Conservation (phyloP, 768 basidiomycete species). For the Boletus vinaceobasis region DNA sequence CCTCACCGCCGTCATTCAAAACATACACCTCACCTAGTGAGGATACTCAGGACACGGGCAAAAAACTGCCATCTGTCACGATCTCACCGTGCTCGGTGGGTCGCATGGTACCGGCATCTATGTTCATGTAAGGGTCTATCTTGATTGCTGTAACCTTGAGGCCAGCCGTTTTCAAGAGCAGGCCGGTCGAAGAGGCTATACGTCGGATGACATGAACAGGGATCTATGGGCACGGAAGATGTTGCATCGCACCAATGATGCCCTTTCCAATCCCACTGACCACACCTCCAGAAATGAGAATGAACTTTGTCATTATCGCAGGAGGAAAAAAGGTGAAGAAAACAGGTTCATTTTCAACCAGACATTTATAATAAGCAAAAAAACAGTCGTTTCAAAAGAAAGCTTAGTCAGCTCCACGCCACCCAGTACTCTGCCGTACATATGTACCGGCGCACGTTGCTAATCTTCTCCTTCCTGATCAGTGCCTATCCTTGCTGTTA, state of each 20-base stretch:
- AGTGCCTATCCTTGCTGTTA: background rate
- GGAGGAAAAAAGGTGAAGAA: constrained; percentile 1
- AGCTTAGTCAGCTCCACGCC: constrained; percentile 15
- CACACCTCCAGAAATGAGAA: constrained; percentile 93
- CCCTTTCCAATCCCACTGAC: constrained; percentile 99
- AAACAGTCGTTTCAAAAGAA: background rate
- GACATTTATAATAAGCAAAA: constrained; percentile 3
- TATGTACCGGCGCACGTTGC: background rate
- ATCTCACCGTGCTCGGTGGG: constrained; percentile 93
- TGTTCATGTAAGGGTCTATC: constrained; percentile 99
- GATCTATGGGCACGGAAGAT: constrained; percentile 11
- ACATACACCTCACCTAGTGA: constrained; percentile 90
- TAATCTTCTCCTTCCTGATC: background rate
- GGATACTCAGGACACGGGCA: constrained; percentile 19
- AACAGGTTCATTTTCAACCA: background rate
- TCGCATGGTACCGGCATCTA: constrained; percentile 98
- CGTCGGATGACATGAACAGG: constrained; percentile 21
- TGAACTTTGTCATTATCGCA: constrained; percentile 84
- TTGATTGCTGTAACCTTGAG: constrained; percentile 98
- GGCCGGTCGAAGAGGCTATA: constrained; percentile 91
- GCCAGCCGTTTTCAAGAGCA: constrained; percentile 91
- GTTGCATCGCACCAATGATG: constrained; percentile 76
- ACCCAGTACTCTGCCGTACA: background rate
- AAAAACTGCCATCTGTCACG: constrained; percentile 2
- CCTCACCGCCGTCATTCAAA: constrained; percentile 96